Evolutionary conservation across 768 basidiomycete genomes (phyloP).

Genomic region (Serendipita sp.): DNA sequence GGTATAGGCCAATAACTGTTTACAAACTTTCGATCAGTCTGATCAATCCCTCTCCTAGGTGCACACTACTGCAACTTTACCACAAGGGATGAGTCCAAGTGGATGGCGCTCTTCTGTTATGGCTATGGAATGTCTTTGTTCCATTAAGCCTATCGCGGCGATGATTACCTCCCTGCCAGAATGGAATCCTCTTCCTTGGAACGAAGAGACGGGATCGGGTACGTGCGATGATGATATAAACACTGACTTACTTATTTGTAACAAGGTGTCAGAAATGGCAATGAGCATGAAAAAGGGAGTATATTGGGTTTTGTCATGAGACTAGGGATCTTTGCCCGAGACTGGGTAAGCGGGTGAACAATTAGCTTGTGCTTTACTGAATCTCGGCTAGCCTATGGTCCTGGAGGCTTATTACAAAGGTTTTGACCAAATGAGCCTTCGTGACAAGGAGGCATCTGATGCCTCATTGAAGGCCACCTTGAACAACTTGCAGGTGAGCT

Average conservation of each 20-base stretch:
- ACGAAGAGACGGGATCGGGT: not conserved
- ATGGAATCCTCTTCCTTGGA: conserved; percentile 40
- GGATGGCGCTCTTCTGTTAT: conserved; percentile 75
- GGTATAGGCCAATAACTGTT: not conserved
- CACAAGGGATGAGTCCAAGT: not conserved
- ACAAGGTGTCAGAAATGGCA: not conserved
- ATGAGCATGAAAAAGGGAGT: conserved; percentile 32
- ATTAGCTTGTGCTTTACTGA: conserved; percentile 6
- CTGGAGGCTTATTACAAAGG: conserved; percentile 73
- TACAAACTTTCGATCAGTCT: not conserved
- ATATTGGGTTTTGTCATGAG: conserved; percentile 75
- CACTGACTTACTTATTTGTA: not conserved
- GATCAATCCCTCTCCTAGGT: not conserved
- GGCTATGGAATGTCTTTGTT: conserved; percentile 65
- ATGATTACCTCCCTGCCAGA: conserved; percentile 62
- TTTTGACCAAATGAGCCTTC: conserved; percentile 52
- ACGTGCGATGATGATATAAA: not conserved
- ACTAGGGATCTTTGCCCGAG: conserved; percentile 70
- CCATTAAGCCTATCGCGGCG: conserved; percentile 66
- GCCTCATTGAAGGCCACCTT: conserved; percentile 76
- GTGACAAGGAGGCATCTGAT: conserved; percentile 69
- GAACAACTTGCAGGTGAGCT: conserved; percentile 60
- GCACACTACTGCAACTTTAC: not conserved
- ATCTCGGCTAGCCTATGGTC: conserved; percentile 44
- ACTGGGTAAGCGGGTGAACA: conserved; percentile 46